Evolutionary conservation across 352 stramenopile species (phyloP).

Genomic region (Globisporangium iwayamae): DNA sequence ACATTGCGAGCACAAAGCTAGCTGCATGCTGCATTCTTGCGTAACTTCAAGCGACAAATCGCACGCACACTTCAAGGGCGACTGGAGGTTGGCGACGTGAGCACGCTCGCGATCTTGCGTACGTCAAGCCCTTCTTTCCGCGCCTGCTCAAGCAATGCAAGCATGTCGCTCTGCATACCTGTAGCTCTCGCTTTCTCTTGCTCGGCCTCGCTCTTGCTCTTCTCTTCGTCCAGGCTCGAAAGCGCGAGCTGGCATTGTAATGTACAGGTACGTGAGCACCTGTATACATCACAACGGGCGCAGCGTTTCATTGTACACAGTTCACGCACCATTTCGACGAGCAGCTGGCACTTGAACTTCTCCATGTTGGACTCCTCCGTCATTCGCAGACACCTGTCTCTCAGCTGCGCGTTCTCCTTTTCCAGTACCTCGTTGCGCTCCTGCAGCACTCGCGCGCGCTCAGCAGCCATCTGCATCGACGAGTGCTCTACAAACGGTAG

Average conservation of each 20-base stretch:
- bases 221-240: conserved; percentile 80
- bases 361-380: conserved; percentile 84
- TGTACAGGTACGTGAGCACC: neutral
- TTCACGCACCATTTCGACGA: conserved; percentile 75
- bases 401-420: conserved; percentile 56
- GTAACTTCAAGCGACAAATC: too few relatives aligned
- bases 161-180: conserved; percentile 63
- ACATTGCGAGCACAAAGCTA: too few relatives aligned
- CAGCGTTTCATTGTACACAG: neutral
- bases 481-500: conserved; percentile 42
- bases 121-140: conserved; percentile 67
- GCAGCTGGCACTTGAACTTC: conserved; percentile 86
- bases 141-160: conserved; percentile 66
- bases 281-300: neutral
- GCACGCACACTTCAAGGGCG: conserved; percentile 1
- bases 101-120: conserved; percentile 37
- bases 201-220: conserved; percentile 51
- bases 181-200: conserved; percentile 51
- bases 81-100: conserved; percentile 15
- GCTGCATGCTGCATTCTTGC: too few relatives aligned
- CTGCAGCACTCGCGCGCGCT: conserved; percentile 30
- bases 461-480: conserved; percentile 38
- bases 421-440: conserved; percentile 47
- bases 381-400: conserved; percentile 53
- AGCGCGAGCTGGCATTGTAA: conserved; percentile 51